Evolutionary conservation across 768 basidiomycete species (phyloP), one percentile per base, ranked within the genome.

Genomic region (Cyclocybe cylindracea): DNA sequence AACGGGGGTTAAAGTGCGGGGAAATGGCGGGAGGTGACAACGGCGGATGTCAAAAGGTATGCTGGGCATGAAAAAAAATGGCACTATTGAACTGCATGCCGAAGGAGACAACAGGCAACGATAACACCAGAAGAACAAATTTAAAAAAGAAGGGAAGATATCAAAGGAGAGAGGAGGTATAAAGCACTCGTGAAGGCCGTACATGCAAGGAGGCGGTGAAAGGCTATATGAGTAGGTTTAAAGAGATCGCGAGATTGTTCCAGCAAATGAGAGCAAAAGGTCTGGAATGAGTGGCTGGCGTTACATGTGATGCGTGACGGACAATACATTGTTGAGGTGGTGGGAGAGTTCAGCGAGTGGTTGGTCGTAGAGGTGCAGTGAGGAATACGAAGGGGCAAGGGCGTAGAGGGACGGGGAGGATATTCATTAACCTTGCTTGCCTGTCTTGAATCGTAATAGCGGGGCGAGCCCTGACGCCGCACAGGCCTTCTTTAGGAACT

Each of bases 401-500:
- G 39, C 34, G 19, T 39, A 40, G 29, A 31, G 14, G 37, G 38
- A 39, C 31, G 14, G 36, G n/a, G 10, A 29, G 4, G 19, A 16
- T 39, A 9, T 48, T 73, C 62, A 80, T 66, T 74, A 69, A 34
- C 68, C 58, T 50, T 85, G 83, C 67, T 87, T 89, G n/a, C 65
- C 66, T 44, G 74, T 86, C 74, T 79, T 87, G 79, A 90, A 91
- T 46, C 89, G 80, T 50, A 98, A 70, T 48, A 98, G 72, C 1
- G 94, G 90, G 1, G 94, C 94, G 44, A 98, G 81, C 1, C 91
- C 88, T 0, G 86, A 81, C 1, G 88, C 69, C 0, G 86, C 79
- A 66, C 96, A 98, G 1, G 95, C 83, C 73, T 94, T 93, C 74
- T 82, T 82, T 73, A 98, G 69, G 73, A 98, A 98, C 7, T 96